Evolutionary conservation across 306 rosid genomes (phyloP), one percentile per base, ranked within the genome.

Genomic region (Oemleria cerasiformis): DNA sequence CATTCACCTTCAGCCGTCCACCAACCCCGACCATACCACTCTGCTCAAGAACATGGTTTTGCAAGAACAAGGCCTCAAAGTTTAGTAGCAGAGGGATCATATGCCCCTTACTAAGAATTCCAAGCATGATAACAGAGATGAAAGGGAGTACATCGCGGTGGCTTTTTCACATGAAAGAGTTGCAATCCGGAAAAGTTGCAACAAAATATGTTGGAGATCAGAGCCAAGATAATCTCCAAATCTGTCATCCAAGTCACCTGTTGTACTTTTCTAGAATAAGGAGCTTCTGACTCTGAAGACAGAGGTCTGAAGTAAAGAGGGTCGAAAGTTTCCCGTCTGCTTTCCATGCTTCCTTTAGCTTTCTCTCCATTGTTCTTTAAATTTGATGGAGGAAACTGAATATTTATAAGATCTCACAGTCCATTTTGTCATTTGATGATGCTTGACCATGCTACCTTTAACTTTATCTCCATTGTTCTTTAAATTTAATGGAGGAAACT

Each of bases 21-120:
- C 5, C 43, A 41, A 4, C 8, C 43, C 43, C 2, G 0, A 41
- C 0, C 43, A 41, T 41, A 8, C 43, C 43, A 41, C 43, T 41
- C 43, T 3, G 0, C 43, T 41, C 43, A 25, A 25, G 30, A 41
- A 41, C 43, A 41, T 41, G 43, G 43, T 41, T 4, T 41, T 41
- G 43, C 43, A 41, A 41, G 69, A 85, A 77, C 73, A 83, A 65
- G 57, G 90, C 90, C 75, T 85, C 85, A 40, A 88, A 86, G 80
- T 83, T 85, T 6, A 83, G 73, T 47, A 83, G 75, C 39, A 88
- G 85, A 7, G 88, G 90, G n/a, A 81, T 61, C 85, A 82, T 73
- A 64, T 75, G 50, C 39, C 85, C 80, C 21, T 81, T 45, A 53
- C 84, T 76, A 25, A 85, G 88, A 66, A 84, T 59, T 14, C 38